These are phyloP conservation scores for Zanthoxylum bungeanum DNA, from an alignment of 345 rosid genomes.

Conservation along the genomic window DNA sequence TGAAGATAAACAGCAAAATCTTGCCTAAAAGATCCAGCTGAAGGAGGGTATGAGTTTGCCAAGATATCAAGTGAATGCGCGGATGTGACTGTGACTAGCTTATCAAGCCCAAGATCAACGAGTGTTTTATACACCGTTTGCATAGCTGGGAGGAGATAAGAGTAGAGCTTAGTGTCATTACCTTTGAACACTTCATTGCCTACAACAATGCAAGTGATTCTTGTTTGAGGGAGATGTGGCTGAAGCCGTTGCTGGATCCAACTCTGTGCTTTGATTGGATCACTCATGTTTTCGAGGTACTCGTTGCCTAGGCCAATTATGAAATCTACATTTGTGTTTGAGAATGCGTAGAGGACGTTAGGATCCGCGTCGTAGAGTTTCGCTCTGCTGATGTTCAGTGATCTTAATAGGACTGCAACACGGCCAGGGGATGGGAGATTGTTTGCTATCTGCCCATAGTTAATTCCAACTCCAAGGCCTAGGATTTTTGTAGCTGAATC, in stretches of 20 bases:
- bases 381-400: conserved; percentile 65
- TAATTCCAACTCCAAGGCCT: conserved; percentile 63
- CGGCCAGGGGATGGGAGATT: conserved; percentile 76
- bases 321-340: conserved; percentile 67
- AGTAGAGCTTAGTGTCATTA: conserved; percentile 30
- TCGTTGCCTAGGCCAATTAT: conserved; percentile 72
- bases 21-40: conserved; percentile 57
- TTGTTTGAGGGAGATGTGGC: conserved; percentile 55
- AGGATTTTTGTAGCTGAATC: conserved; percentile 16
- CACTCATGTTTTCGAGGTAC: conserved; percentile 51
- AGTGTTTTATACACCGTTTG: conserved; percentile 45
- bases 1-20: conserved; percentile 51
- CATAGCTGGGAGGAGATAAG: conserved; percentile 80
- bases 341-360: conserved; percentile 67
- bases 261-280: conserved; percentile 50
- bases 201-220: conserved; percentile 62
- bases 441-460: conserved; percentile 89
- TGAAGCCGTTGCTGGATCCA: conserved; percentile 68
- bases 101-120: conserved; percentile 54
- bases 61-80: conserved; percentile 69
- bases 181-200: conserved; percentile 74
- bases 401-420: conserved; percentile 52
- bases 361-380: conserved; percentile 89
- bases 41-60: conserved; percentile 66
- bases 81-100: conserved; percentile 63